phyloP scores from a whole-genome alignment of 2,329 filamentous ascomycete genomes.

The Cryphonectria parasitica region DNA sequence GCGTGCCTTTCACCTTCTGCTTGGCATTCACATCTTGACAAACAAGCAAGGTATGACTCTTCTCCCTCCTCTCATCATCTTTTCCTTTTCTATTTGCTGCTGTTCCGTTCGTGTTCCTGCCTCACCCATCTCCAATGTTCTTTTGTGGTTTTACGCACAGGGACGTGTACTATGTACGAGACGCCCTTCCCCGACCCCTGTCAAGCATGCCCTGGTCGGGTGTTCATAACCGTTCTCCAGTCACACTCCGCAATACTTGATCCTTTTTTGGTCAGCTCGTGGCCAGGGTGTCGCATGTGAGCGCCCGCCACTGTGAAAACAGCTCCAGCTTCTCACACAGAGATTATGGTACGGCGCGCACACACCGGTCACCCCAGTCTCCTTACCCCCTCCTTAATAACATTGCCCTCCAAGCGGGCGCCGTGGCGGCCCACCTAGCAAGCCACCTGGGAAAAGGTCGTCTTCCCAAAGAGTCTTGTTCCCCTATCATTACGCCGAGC shows the following conservation, averaged over 20 bases:
- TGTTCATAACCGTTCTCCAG: slow-evolving; percentile 2
- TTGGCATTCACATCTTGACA: background rate
- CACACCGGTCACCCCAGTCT: slow-evolving; percentile 24
- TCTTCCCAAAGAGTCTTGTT: background rate
- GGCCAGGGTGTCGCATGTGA: slow-evolving; percentile 25
- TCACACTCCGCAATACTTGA: slow-evolving; percentile 12
- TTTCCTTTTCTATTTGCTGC: background rate
- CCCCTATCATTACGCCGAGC: slow-evolving; percentile 9
- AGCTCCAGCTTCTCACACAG: slow-evolving; percentile 25
- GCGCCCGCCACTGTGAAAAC: slow-evolving; percentile 11
- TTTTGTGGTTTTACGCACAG: background rate
- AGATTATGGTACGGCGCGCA: background rate
- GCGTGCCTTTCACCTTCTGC: background rate
- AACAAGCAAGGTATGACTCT: background rate
- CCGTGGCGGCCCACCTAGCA: slow-evolving; percentile 25
- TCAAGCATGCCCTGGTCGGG: slow-evolving; percentile 8
- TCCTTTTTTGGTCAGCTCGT: slow-evolving; percentile 14
- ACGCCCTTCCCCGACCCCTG: slow-evolving; percentile 7
- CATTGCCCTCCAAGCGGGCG: slow-evolving; percentile 26
- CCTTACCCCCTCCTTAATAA: slow-evolving; percentile 22
- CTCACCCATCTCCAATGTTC: background rate
- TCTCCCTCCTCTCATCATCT: background rate
- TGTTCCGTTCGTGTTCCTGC: background rate
- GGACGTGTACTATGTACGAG: background rate
- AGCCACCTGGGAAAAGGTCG: background rate